Evolutionary conservation across 805 yeast species (phyloP), one percentile per base, ranked within the genome.

Genomic region (Kuraishia borneana): DNA sequence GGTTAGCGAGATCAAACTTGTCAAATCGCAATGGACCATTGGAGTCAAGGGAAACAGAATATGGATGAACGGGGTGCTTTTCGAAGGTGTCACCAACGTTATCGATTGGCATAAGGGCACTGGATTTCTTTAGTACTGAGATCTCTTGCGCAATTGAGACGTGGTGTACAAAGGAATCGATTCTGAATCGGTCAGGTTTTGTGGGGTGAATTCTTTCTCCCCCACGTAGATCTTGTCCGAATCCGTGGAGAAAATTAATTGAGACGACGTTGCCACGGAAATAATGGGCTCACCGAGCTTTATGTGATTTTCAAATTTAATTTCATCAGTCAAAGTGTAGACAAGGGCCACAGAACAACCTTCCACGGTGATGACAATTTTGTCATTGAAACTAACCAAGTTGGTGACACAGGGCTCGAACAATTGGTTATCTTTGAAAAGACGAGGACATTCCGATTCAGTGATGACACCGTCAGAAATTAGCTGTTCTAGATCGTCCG

Each of bases 381-480:
- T 47, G 12, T 47, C 42, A 9, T 53, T 43, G 26, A 53, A 39
- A 5, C 64, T 48, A 18, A 58, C 37, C 4, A 61, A 42, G 33
- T 48, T 44, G 5, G 56, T 55, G 2, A 79, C 73, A 21, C 74
- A 60, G 34, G 62, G 63, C 51, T 81, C 88, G 35, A 60, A 61
- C 8, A 58, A 34, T 39, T 61, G 56, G 27, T 59, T 58, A 3
- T 49, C 43, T 16, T 76, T 77, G 28, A 25, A 25, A 16, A 25
- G 12, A 12, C 8, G 28, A 52, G 71, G 70, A 49, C 77, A 77
- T 48, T 81, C 65, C 30, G 62, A 69, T 10, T 87, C 83, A 0
- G 83, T 81, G 35, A 66, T 51, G 50, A 83, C 89, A 17, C 54
- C 53, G 6, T 73, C 76, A 26, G 56, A 68, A 39, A 83, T 60